Base-by-base conservation (phyloP, 1,284 basidiomycete species). In the Sanghuangporus baumii region DNA sequence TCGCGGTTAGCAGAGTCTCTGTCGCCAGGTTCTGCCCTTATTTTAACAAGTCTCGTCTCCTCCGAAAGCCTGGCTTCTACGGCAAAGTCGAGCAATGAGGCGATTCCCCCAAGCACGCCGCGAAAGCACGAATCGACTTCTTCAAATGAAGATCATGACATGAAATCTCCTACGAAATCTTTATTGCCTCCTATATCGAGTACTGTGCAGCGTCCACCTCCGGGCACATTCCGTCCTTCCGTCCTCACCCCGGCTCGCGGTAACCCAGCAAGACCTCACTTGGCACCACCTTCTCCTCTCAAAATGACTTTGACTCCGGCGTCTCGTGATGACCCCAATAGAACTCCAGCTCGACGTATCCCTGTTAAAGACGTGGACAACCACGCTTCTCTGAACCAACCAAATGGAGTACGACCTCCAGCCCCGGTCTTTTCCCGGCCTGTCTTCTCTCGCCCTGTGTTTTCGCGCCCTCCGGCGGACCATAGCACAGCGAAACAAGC, bases 291-390 rank as follows among this genome's bases (percentile, higher is more conserved):
- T 26, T 65, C 64, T 38, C 64, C 64, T 7, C 51, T 61, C 20
- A 65, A 65, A 26, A 40, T 62, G 26, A 51, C 34, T 23, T 59
- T 58, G 54, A 43, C 43, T 20, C 41, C 56, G 16, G 47, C 60
- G 9, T 18, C 46, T 18, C 34, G 38, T 12, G 60, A 65, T 51
- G 63, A 66, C 57, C 60, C 66, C 14, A 54, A 37, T 34, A 66
- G 68, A 38, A 70, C 66, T 40, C 69, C 69, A 12, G 48, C 66
- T 51, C 67, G 65, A 50, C 61, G 61, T 40, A 55, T 64, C 23
- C 58, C 62, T 11, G 20, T 61, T 3, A 26, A 52, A 41, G 11
- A 55, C 59, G 40, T 61, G 61, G 2, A 69, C 38, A 36, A 47
- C 36, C 23, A 11, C 11, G 18, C 47, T 36, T 12, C 26, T 14